Evolutionary conservation across 2,329 filamentous ascomycete species (phyloP).

Genomic region (Onygenales sp.): DNA sequence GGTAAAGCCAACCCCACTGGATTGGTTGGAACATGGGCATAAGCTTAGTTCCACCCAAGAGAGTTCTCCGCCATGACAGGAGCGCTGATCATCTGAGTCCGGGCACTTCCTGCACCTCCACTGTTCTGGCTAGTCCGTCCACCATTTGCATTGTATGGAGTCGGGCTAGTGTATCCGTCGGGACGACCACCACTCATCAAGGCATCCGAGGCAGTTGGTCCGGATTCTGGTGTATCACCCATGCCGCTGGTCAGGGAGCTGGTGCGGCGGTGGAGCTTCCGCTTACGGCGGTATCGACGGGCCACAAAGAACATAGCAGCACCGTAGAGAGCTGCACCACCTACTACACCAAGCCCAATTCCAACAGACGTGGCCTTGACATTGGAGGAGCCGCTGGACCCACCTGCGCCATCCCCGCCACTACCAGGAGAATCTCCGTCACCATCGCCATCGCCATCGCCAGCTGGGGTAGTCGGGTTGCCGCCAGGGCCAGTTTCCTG

Average conservation of each 20-base stretch:
- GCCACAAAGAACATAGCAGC: constrained; percentile 92
- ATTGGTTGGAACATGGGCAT: no score
- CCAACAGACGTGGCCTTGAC: constrained; percentile 43
- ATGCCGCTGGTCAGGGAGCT: constrained; percentile 58
- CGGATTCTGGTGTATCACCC: constrained; percentile 36
- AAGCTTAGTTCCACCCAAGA: constrained; percentile 77
- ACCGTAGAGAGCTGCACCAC: constrained; percentile 76
- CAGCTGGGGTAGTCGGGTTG: constrained; percentile 4
- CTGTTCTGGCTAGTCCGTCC: constrained; percentile 51
- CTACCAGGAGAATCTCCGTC: background rate
- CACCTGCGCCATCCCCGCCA: constrained; percentile 12
- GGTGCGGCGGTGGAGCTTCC: constrained; percentile 63
- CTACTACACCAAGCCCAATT: constrained; percentile 68
- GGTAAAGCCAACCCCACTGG: background rate
- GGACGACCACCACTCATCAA: constrained; percentile 61
- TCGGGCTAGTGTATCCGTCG: constrained; percentile 38
- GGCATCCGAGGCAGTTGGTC: constrained; percentile 31
- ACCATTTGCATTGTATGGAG: constrained; percentile 28
- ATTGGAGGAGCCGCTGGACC: constrained; percentile 28
- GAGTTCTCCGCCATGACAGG: constrained; percentile 92
- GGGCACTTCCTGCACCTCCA: constrained; percentile 54
- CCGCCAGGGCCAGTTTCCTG: constrained; percentile 13
- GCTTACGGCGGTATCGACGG: constrained; percentile 80
- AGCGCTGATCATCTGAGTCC: constrained; percentile 70
- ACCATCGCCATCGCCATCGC: background rate